Evolutionary conservation across 164 flowering plant species (phyloP), one percentile per base, ranked within the genome.

Genomic region (Annona squamosa): DNA sequence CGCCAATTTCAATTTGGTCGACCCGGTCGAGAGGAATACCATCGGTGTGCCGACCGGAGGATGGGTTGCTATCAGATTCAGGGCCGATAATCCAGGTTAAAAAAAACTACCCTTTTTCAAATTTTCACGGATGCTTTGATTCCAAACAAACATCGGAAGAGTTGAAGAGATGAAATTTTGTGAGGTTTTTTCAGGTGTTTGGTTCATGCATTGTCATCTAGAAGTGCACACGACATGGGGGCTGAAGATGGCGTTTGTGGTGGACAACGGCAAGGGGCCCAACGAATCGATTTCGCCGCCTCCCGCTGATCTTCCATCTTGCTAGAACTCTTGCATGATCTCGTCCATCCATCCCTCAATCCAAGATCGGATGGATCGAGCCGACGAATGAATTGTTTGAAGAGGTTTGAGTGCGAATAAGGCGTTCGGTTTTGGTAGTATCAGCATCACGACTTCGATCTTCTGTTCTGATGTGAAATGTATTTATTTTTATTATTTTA

Each of bases 191-290:
- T 37, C 43, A 89, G 93, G 91, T 17, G 88, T 89, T 41, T 89
- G 93, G 93, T 89, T 89, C 73, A 79, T 87, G 90, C 93, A 89
- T 78, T 89, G 92, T 61, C 93, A 89, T 79, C 72, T 89, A 63
- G 93, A 89, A 71, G 81, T 86, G 59, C 94, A 89, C 79, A 88
- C 94, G 17, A 84, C 90, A 63, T 87, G 91, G 94, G 91, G 94
- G n/a, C 81, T 89, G 0, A 85, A 88, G 75, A 88, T 85, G 91
- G 92, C 92, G 17, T 90, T 90, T 46, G 72, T 88, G 45, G 92
- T 88, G 72, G 89, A 90, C 70, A 85, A 90, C 65, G 91, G 94
- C 2, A 81, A 84, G 73, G 91, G 90, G 0, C 88, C 89, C 2
- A 80, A 86, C 4, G 81, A 88, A 69, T 85, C 91, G 2, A 72